Evolutionary conservation across 768 basidiomycete genomes (phyloP), one percentile per base, ranked within the genome.

Genomic region (Trametes villosa): DNA sequence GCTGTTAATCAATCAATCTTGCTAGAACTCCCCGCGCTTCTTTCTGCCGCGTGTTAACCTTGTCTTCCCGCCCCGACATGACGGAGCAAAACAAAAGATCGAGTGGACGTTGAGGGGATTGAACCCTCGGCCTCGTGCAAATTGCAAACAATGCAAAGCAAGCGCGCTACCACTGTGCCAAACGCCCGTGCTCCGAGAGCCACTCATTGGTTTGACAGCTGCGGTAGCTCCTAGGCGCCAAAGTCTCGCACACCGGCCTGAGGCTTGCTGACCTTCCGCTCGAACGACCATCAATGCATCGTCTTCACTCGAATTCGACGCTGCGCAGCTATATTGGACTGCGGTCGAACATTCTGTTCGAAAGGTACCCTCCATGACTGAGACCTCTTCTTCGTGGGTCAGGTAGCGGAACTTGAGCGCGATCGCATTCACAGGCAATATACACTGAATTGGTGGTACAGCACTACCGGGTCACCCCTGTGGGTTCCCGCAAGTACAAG

Each of bases 111-210:
- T 63, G 61, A 57, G 65, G 62, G 65, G 65, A 41, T 66, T 42
- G 62, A 66, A 63, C 65, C 62, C 65, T 53, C 61, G 65, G 59
- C 65, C 65, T 63, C 65, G 59, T 51, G 62, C 65, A 66, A 44
- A 4, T 50, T 45, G 42, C 46, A 51, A 38, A 8, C 12, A 46
- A 59, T 66, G 65, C 65, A 66, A 63, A 66, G 65, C 65, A 51
- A 20, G 65, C 65, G 65, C 62, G 65, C 65, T 66, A 66, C 65
- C 65, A 66, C 65, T 66, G 65, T 66, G 65, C 65, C 65, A 63
- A 66, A 57, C 61, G 65, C 65, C 65, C 65, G 56, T 59, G n/a
- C 17, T n/a, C n/a, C n/a, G n/a, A n/a, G n/a, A n/a, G n/a, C 3
- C 1, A 7, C 9, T 12, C 7, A 11, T 29, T 8, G 12, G 8